Conservation (phyloP, 2,329 filamentous ascomycete genomes). For the Claviceps africana region DNA sequence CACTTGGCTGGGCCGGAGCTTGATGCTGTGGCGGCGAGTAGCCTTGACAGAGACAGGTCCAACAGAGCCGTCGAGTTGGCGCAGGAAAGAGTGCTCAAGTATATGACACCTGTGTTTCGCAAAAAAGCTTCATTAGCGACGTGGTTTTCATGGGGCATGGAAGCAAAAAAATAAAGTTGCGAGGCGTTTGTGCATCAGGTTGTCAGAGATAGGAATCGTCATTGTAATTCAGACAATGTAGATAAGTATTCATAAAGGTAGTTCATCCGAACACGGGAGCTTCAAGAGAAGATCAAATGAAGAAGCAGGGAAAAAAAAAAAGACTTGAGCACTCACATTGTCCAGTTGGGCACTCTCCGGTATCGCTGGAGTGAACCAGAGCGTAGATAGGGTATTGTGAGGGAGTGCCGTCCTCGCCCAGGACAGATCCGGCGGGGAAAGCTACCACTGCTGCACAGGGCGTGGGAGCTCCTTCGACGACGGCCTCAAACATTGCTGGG, state of each 20-base stretch:
- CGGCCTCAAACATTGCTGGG: conserved; percentile 50
- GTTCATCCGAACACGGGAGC: conserved; percentile 66
- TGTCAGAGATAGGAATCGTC: conserved; percentile 82
- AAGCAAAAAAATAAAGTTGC: conserved; percentile 3
- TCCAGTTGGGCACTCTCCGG: conserved; percentile 74
- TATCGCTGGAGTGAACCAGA: conserved; percentile 73
- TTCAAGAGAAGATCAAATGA: conserved; percentile 8
- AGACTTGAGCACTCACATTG: conserved; percentile 60
- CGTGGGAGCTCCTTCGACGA: conserved; percentile 59
- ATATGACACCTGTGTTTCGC: conserved; percentile 16
- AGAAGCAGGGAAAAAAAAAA: not conserved
- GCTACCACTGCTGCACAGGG: conserved; percentile 62
- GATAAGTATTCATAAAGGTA: conserved; percentile 83
- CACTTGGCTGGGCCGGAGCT: conserved; percentile 17
- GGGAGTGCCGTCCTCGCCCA: conserved; percentile 14
- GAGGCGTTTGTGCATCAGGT: conserved; percentile 50
- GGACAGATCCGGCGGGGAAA: conserved; percentile 42
- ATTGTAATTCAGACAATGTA: conserved; percentile 97
- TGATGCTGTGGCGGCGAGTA: conserved; percentile 22
- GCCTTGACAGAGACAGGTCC: conserved; percentile 25
- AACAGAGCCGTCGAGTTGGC: conserved; percentile 23
- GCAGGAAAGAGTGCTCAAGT: conserved; percentile 23
- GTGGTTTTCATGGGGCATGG: not conserved
- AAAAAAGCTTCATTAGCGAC: conserved; percentile 18
- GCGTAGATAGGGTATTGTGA: conserved; percentile 39